Percentiles rank a stretch among this genome's conserved stretches.
Conservation (phyloP, 2,329 filamentous ascomycete species). For the Fusarium pseudocircinatum region DNA sequence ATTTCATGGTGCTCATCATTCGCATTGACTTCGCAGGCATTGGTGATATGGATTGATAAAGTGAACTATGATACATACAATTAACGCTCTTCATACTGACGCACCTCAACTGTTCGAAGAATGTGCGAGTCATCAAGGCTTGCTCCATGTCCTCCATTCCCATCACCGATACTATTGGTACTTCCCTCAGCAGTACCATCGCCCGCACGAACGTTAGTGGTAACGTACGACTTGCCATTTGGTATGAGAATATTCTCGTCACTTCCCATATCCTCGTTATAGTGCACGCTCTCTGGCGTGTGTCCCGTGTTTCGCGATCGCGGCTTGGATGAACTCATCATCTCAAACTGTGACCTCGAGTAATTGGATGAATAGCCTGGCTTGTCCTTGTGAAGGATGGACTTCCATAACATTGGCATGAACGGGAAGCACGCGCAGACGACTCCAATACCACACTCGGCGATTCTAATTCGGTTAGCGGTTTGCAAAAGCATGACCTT, state of each 20-base stretch:
- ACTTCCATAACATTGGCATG: conserved; percentile 33
- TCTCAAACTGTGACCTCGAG: conserved; percentile 21
- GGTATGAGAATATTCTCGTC: conserved; percentile 26
- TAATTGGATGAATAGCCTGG: conserved; percentile 24
- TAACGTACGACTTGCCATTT: conserved; percentile 5
- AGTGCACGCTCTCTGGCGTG: background rate
- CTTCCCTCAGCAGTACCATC: background rate
- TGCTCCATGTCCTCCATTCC: background rate
- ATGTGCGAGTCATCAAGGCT: conserved; percentile 19
- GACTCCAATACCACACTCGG: conserved; percentile 25
- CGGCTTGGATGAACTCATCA: conserved; percentile 19
- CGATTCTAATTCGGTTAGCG: conserved; percentile 5
- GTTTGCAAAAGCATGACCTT: rapidly evolving
- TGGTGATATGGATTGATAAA: rapidly evolving
- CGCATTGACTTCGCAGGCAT: rapidly evolving
- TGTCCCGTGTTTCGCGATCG: conserved; percentile 4
- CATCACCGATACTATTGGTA: background rate
- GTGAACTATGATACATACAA: too few species aligned
- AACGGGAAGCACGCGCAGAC: conserved; percentile 31
- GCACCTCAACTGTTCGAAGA: conserved; percentile 19
- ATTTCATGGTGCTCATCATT: rapidly evolving
- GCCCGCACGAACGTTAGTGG: conserved; percentile 1
- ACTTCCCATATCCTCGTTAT: conserved; percentile 4
- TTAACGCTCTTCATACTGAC: conserved; percentile 16
- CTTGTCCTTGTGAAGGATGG: conserved; percentile 23